phyloP scores from a whole-genome alignment of 257 asterid species.

The Nicotiana benthamiana region DNA sequence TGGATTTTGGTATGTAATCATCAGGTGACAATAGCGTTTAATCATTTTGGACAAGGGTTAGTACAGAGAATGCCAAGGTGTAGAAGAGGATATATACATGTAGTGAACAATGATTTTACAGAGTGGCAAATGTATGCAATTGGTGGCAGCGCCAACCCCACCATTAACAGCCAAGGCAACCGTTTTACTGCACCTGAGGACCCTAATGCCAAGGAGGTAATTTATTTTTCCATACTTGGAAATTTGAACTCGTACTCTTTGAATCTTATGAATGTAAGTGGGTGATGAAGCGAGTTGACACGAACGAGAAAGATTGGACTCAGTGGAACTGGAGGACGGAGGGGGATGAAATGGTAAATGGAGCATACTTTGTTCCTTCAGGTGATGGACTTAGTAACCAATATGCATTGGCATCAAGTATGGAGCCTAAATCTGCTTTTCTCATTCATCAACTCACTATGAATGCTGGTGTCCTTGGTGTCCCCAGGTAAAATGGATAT shows the following conservation, averaged over 20 bases:
- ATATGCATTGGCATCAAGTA: conserved; percentile 34
- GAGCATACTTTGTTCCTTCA: conserved; percentile 83
- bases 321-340: conserved; percentile 87
- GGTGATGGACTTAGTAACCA: conserved; percentile 55
- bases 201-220: conserved; percentile 35
- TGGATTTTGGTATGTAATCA: not conserved
- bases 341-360: conserved; percentile 69
- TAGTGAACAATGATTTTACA: conserved; percentile 37
- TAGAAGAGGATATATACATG: conserved; percentile 35
- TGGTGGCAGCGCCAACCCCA: conserved; percentile 39
- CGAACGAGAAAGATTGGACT: conserved; percentile 55
- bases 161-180: conserved; percentile 37
- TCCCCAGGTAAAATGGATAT: conserved; percentile 18
- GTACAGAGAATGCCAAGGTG: conserved; percentile 44
- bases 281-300: conserved; percentile 77
- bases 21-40: conserved; percentile 39
- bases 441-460: conserved; percentile 24
- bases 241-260: not conserved
- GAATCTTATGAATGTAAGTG: not conserved
- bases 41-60: conserved; percentile 32
- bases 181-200: conserved; percentile 34
- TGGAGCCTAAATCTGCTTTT: conserved; percentile 24
- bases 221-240: too few species aligned
- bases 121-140: conserved; percentile 38
- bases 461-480: conserved; percentile 28